phyloP scores from a whole-genome alignment of 306 rosid species.

The Purshia tridentata region DNA sequence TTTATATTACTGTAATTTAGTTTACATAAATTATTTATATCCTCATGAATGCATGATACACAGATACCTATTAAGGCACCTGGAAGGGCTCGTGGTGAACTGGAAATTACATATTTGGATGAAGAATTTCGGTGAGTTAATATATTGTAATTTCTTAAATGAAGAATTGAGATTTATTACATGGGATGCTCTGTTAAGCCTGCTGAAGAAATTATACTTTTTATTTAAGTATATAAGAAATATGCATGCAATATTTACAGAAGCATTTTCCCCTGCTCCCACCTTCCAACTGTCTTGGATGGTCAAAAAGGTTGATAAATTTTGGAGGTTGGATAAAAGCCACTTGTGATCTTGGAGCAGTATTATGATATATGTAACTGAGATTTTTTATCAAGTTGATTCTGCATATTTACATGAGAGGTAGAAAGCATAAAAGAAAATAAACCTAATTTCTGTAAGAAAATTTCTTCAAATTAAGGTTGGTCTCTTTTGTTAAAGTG shows the following conservation, averaged over 20 bases:
- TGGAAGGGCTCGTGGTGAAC: constrained; percentile 80
- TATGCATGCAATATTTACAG: neutral
- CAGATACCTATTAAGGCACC: constrained; percentile 95
- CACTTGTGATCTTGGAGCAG: neutral
- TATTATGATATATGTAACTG: neutral
- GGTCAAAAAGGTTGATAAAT: neutral
- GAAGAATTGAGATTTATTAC: neutral
- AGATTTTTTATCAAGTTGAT: neutral
- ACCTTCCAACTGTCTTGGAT: neutral
- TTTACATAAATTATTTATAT: constrained; percentile 6
- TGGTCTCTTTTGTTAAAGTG: neutral
- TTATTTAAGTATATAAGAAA: neutral
- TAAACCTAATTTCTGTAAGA: too few species aligned
- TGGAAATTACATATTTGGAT: constrained; percentile 82
- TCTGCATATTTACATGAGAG: neutral
- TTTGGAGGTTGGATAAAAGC: neutral
- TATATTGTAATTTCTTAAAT: constrained; percentile 9
- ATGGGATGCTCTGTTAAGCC: neutral
- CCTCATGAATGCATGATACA: constrained; percentile 10
- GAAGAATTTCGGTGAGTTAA: constrained; percentile 78
- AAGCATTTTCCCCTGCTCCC: neutral
- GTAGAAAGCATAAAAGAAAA: neutral
- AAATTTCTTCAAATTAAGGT: too few species aligned
- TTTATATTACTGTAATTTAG: constrained; percentile 15
- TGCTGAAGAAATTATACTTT: neutral